Base-by-base conservation (phyloP, 208 protist species). In the Angomonas desouzai region DNA sequence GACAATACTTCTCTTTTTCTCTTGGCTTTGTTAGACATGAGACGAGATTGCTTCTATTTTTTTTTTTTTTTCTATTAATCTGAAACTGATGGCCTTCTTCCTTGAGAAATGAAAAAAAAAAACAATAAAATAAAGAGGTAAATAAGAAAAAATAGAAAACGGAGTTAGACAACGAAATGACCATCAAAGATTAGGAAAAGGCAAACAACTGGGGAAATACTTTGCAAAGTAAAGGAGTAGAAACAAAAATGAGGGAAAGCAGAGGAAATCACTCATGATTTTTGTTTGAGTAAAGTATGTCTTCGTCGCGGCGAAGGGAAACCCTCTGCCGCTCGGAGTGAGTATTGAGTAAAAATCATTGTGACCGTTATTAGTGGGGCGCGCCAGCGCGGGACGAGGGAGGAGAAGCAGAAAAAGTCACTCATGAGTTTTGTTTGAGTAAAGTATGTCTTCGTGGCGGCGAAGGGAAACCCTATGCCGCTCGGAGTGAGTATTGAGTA, bases 1-100 rank as follows among this genome's bases (percentile, higher is more conserved):
- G 66, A 28, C 9, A 92, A 68, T 16, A 82, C 77, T 2, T 68
- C 78, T 56, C 49, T 3, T 56, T 10, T 9, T 56, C 49, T 1
- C 11, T 56, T 30, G 11, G 49, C n/a, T 2, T 3, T 13, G n/a
- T 29, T 33, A 18, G 49, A 29, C 25, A 30, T 23, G n/a, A n/a
- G n/a, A n/a, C n/a, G n/a, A n/a, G n/a, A n/a, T n/a, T n/a, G n/a
- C n/a, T n/a, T n/a, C n/a, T n/a, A n/a, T n/a, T n/a, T n/a, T n/a
- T n/a, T n/a, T n/a, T n/a, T n/a, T n/a, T n/a, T n/a, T n/a, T n/a
- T n/a, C n/a, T n/a, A n/a, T n/a, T n/a, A n/a, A n/a, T n/a, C n/a
- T n/a, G n/a, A n/a, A n/a, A n/a, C n/a, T n/a, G n/a, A n/a, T n/a
- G n/a, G n/a, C n/a, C n/a, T n/a, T n/a, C n/a, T n/a, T n/a, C n/a